These are phyloP conservation scores for Conoideocrella luteorostrata DNA, from an alignment of 2,329 filamentous ascomycete species.

Conservation along the genomic window DNA sequence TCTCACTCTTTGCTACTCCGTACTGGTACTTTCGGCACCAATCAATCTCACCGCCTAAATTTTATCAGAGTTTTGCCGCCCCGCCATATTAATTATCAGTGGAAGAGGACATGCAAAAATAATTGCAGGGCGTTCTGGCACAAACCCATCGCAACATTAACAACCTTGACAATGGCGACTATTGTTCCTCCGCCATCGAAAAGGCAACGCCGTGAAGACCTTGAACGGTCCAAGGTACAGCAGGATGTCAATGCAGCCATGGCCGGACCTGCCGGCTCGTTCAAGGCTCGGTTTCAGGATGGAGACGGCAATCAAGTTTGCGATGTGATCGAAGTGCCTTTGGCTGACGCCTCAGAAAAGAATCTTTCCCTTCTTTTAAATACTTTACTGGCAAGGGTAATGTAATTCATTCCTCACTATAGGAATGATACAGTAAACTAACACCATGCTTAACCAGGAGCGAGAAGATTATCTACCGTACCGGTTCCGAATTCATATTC, in stretches of 20 bases:
- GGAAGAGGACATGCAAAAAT: background rate
- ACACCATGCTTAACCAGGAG: slow-evolving; percentile 28
- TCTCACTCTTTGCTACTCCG: too few species aligned
- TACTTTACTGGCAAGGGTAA: slow-evolving; percentile 69
- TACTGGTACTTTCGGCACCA: background rate
- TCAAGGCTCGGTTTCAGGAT: slow-evolving; percentile 84
- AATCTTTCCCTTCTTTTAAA: slow-evolving; percentile 86
- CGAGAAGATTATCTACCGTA: slow-evolving; percentile 55
- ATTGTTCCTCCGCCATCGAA: slow-evolving; percentile 80
- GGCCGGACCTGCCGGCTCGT: slow-evolving; percentile 63
- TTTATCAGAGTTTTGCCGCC: slow-evolving; percentile 19
- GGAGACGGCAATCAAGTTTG: slow-evolving; percentile 66
- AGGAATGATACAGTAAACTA: too few species aligned
- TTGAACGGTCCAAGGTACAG: slow-evolving; percentile 66
- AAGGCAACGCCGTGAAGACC: slow-evolving; percentile 69
- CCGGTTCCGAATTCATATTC: slow-evolving; percentile 54
- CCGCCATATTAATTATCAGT: background rate
- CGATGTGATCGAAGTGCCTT: slow-evolving; percentile 65
- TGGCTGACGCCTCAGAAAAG: slow-evolving; percentile 80
- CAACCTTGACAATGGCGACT: slow-evolving; percentile 59
- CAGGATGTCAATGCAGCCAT: slow-evolving; percentile 66
- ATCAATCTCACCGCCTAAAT: slow-evolving; percentile 19
- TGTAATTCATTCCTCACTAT: background rate
- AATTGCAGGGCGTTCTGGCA: background rate
- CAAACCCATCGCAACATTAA: background rate